phyloP scores from a whole-genome alignment of 2,329 filamentous ascomycete genomes.

The Alternaria tenuissima region DNA sequence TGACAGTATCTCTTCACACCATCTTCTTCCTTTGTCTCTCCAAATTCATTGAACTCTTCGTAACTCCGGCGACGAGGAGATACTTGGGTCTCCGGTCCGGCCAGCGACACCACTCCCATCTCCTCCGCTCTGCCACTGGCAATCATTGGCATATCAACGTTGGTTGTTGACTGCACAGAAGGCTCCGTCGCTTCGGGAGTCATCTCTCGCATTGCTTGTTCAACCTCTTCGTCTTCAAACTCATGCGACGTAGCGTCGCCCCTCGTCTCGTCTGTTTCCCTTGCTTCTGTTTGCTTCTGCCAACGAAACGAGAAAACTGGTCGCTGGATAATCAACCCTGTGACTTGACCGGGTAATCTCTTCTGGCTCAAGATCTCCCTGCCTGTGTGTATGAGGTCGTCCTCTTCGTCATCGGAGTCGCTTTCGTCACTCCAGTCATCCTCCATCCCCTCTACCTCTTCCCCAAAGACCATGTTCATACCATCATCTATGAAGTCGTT shows the following conservation, averaged over 20 bases:
- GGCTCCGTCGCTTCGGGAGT: no score
- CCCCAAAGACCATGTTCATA: not conserved
- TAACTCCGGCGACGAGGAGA: not conserved
- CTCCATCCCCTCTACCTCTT: not conserved
- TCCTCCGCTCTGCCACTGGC: not conserved
- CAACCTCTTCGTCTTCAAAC: not conserved
- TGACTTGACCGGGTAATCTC: not conserved
- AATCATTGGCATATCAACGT: not conserved
- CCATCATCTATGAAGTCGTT: not conserved
- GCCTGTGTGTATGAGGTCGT: not conserved
- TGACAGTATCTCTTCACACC: not conserved
- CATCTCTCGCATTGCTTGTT: not conserved
- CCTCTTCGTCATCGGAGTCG: not conserved
- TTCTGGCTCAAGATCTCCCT: not conserved
- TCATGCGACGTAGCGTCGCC: not conserved
- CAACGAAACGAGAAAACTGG: not conserved
- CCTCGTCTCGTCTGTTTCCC: not conserved
- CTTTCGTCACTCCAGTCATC: not conserved
- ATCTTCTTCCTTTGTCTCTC: not conserved
- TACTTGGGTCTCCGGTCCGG: not conserved
- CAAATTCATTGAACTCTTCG: not conserved
- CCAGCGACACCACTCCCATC: not conserved
- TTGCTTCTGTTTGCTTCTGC: not conserved
- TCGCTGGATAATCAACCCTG: not conserved
- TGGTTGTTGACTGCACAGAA: not conserved